Conservation (phyloP, 345 rosid species). For the Turnera subulata region DNA sequence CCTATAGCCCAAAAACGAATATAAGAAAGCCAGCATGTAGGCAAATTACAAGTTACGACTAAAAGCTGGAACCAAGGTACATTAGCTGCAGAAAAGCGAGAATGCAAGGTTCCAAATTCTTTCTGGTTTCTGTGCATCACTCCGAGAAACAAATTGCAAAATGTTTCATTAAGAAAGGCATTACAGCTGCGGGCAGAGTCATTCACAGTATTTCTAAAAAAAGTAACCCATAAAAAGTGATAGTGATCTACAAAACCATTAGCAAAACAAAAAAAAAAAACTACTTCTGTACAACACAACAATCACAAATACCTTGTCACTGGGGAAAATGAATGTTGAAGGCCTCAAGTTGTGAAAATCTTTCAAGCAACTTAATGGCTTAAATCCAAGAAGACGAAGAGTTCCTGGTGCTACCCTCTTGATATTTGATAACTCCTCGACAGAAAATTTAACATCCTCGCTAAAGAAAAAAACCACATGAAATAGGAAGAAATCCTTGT, state of each 20-base stretch:
- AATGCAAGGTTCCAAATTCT: not conserved
- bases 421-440: constrained; percentile 62
- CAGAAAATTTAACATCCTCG: constrained; percentile 53
- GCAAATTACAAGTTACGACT: not conserved
- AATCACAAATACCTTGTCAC: constrained; percentile 62
- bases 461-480: constrained; percentile 29
- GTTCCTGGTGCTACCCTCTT: constrained; percentile 67
- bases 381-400: constrained; percentile 84
- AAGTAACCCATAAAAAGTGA: not conserved
- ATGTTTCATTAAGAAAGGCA: too few species aligned
- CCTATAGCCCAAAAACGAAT: too few species aligned
- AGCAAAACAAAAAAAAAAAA: not conserved
- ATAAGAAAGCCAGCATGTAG: not conserved
- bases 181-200: not conserved
- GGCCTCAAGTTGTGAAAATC: constrained; percentile 94
- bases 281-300: constrained; percentile 3
- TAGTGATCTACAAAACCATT: constrained; percentile 4
- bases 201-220: too few species aligned
- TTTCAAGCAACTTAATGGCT: constrained; percentile 83
- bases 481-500: too few species aligned
- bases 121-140: not conserved
- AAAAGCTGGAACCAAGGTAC: too few species aligned
- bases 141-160: not conserved
- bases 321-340: constrained; percentile 83
- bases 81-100: not conserved